Base-by-base conservation (phyloP, 345 rosid species). In the Arabidopsis arenosa region DNA sequence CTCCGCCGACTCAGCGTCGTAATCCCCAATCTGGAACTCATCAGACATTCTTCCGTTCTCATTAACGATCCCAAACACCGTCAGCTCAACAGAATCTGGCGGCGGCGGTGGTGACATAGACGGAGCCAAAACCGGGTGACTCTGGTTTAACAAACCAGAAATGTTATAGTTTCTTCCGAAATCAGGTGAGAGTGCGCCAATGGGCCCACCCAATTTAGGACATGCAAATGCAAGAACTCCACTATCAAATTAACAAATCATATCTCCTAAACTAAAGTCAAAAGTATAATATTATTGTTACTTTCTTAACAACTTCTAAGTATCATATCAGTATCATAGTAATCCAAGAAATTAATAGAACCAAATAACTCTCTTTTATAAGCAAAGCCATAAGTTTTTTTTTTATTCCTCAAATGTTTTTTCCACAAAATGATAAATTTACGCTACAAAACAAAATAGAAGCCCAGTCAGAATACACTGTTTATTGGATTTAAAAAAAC, bases 11-110 rank as follows among this genome's bases (percentile, higher is more conserved):
- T 79, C 88, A 57, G 89, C 81, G 79, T 91, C 96, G 65, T 88
- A 85, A 70, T 92, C 90, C 9, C 99, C 97, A 39, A 89, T 77
- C 81, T 88, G 92, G 61, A 95, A 95, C 70, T 90, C 78, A 48
- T 90, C 86, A 18, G 88, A 82, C 97, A 92, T 95, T 28, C 86
- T 89, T 21, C 99, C 98, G 15, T 89, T 86, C 80, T 85, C 89
- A 55, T 88, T 87, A 15, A 95, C 75, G 75, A 95, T 84, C 44
- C 99, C 98, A 49, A 84, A 92, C 74, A 77, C 84, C 77, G 75
- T 75, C 43, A 83, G 70, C 72, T 61, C 72, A 44, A 66, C 83
- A 14, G 79, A 55, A 51, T 76, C 83, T 0, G 95, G 86, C 4
- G 90, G 84, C 0, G 82, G 84, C 6, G 78, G 26, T 0, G 83